These are phyloP conservation scores for Hansenula sp. DNA, from an alignment of 1,139 yeast genomes.

Conservation along the genomic window DNA sequence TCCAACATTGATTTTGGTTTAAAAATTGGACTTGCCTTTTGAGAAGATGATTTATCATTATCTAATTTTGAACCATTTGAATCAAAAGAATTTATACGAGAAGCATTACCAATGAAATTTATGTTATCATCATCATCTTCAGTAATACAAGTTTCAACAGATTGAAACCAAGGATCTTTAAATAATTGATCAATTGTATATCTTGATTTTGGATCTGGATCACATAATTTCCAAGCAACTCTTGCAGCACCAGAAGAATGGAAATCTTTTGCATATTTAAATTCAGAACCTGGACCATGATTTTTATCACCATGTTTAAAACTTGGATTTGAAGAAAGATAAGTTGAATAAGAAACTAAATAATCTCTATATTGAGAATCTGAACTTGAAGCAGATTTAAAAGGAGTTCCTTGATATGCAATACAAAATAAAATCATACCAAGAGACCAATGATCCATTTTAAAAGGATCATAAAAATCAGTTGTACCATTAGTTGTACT, in stretches of 20 bases:
- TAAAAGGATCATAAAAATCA: constrained; percentile 51
- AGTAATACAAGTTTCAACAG: constrained; percentile 56
- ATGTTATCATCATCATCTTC: constrained; percentile 47
- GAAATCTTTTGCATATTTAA: constrained; percentile 58
- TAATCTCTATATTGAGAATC: constrained; percentile 60
- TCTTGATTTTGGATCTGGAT: constrained; percentile 51
- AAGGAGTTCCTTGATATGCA: constrained; percentile 58
- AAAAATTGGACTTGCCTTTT: constrained; percentile 10
- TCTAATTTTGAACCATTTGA: too few relatives aligned
- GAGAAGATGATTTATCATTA: too few relatives aligned
- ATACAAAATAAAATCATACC: constrained; percentile 63
- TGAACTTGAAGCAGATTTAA: constrained; percentile 37
- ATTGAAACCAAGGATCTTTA: constrained; percentile 60
- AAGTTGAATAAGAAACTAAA: constrained; percentile 47
- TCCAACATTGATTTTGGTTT: constrained; percentile 20
- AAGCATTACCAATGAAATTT: too few relatives aligned
- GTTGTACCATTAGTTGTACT: not conserved
- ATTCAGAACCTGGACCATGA: constrained; percentile 66
- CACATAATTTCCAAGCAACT: constrained; percentile 73
- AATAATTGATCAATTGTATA: constrained; percentile 51
- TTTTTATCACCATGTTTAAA: constrained; percentile 46
- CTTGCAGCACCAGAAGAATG: constrained; percentile 56
- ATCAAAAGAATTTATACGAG: not conserved
- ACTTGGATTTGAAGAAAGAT: constrained; percentile 42
- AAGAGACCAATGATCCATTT: constrained; percentile 70